Base-by-base conservation (phyloP, 129 eudicot genomes). In the Artemisia tridentata region DNA sequence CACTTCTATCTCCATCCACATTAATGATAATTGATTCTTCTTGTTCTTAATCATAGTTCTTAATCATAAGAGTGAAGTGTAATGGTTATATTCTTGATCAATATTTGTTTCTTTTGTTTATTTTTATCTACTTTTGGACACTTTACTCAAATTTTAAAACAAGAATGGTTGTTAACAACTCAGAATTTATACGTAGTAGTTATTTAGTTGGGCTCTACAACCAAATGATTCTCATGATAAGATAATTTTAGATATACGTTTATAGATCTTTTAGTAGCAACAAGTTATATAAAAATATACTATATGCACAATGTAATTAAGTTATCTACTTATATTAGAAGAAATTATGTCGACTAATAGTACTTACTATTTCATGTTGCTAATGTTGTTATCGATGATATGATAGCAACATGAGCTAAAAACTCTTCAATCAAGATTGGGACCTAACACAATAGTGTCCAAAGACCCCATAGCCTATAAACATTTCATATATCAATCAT, bases 21-120 rank as follows among this genome's bases (percentile, higher is more conserved):
- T 79, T 75, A 62, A 74, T 80, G 67, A 72, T 77, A 53, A 68
- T 79, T 52, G 67, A 60, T 71, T 31, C 86, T 68, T 65, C 88
- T 9, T 70, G 9, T 69, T 67, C 72, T 65, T 53, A 48, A 58
- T 56, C 11, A 38, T 7, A 38, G 45, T 1, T 1, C 72, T 65
- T 53, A 48, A 58, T 56, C 11, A 38, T 7, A 38, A 11, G 45
- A 38, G 45, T 52, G 27, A 27, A 58, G 8, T 76, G 56, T 38
- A 55, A 69, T 63, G 72, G 72, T 52, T 41, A 53, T 52, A 23
- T 20, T 51, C 16, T 57, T 48, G 5, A 58, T 67, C 16, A 52
- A 25, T 47, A 6, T 53, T 56, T 41, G 46, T 55, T 74, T 15
- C 3, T 50, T 48, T 56, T 29, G 5, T 17, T 17, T 34, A 18